Percentiles rank a stretch among this genome's conserved stretches.
Evolutionary conservation across 2,329 filamentous ascomycete species (phyloP).

Genomic region (Coniochaeta hoffmannii): DNA sequence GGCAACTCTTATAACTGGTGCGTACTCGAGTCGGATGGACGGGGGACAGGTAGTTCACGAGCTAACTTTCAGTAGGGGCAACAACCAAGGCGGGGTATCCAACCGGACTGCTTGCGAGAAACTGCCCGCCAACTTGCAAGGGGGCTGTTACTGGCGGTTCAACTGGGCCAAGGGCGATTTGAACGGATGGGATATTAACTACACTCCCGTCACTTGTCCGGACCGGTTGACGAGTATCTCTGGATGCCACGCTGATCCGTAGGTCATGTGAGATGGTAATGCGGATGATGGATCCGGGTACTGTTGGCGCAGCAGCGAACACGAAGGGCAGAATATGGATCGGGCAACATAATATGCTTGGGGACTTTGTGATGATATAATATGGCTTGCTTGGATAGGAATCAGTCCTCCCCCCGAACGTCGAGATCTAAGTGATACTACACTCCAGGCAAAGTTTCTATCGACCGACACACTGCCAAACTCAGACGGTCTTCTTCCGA

Average conservation of each 20-base stretch:
- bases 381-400: neutral
- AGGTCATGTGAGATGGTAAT: neutral
- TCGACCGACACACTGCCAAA: neutral
- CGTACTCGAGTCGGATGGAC: neutral
- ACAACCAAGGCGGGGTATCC: conserved; percentile 10
- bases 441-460: no score
- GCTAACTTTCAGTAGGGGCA: conserved; percentile 3
- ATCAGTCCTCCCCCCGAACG: neutral
- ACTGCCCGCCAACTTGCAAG: conserved; percentile 12
- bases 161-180: conserved; percentile 16
- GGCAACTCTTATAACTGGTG: conserved; percentile 2
- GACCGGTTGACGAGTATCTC: conserved; percentile 8
- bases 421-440: neutral
- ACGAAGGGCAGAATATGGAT: neutral
- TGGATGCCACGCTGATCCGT: conserved; percentile 6
- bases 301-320: neutral
- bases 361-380: neutral
- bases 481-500: conserved; percentile 5
- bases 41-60: no score
- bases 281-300: neutral
- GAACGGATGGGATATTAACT: conserved; percentile 12
- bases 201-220: conserved; percentile 11
- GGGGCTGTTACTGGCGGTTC: conserved; percentile 16
- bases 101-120: conserved; percentile 9
- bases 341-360: neutral